Evolutionary conservation across 2,329 filamentous ascomycete genomes (phyloP).

Genomic region (Microdochium nivale): DNA sequence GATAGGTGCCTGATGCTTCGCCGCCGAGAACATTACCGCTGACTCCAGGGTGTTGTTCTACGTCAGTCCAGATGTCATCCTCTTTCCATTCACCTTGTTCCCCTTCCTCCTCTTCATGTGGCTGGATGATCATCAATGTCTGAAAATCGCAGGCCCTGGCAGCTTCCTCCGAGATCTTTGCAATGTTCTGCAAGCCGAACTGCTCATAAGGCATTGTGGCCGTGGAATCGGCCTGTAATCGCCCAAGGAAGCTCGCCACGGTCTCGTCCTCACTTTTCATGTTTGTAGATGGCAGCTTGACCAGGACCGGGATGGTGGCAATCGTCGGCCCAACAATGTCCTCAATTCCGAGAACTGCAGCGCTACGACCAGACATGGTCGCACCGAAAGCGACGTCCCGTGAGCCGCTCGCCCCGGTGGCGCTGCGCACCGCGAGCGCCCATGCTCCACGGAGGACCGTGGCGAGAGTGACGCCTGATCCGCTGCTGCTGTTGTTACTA

Average conservation of each 20-base stretch:
- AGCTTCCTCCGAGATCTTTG: not conserved
- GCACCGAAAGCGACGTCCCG: not conserved
- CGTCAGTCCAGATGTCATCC: not conserved
- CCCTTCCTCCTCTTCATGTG: not conserved
- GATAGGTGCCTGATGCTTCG: not conserved
- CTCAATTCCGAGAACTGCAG: not conserved
- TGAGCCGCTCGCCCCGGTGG: not conserved
- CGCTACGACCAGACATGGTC: not conserved
- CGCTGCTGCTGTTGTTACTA: not conserved
- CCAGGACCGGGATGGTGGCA: slow-evolving; percentile 1
- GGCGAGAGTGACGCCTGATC: not conserved
- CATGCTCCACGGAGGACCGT: slow-evolving; percentile 1
- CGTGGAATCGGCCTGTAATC: not conserved
- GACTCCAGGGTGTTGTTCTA: not conserved
- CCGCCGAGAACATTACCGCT: not conserved
- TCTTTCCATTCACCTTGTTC: not conserved
- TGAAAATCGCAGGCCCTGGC: not conserved
- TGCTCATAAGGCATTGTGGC: not conserved
- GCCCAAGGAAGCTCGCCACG: not conserved
- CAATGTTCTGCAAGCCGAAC: not conserved
- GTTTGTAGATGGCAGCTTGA: not conserved
- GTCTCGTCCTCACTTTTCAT: not conserved
- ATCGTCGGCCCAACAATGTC: slow-evolving; percentile 1
- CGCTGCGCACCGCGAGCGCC: not conserved
- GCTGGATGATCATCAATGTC: not conserved